Evolutionary conservation across 192 early-diverging fungal genomes (phyloP), one percentile per base, ranked within the genome.

Genomic region (Mortierella alpina): DNA sequence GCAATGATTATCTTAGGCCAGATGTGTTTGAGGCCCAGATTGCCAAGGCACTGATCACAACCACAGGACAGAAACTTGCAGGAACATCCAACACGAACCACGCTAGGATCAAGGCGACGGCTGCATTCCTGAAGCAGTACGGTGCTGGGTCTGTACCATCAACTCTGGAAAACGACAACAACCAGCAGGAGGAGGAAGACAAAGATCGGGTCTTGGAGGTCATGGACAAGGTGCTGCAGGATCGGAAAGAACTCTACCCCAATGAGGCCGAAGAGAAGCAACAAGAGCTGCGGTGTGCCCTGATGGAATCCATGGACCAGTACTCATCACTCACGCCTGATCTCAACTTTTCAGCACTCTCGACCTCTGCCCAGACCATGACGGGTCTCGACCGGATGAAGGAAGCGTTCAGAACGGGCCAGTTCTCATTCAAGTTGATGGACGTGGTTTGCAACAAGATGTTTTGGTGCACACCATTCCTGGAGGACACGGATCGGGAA

Each of bases 401-500:
- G 31, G 83, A 75, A 6, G 66, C 72, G 0, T 71, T 73, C 48
- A 63, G 63, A n/a, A 20, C 63, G 11, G 82, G 82, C 0, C 70
- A 72, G 20, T 63, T 75, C 40, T 86, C 83, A 48, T 75, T 78
- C 71, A 82, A 86, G 51, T 66, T 85, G 18, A 68, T 86, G 74
- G 85, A 88, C 70, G 73, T 84, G 13, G 56, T 83, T 8, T 63
- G 55, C 2, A 83, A 57, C 41, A 45, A 59, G 22, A 80, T 68
- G 59, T 86, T 86, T 58, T 88, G 87, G 87, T 79, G 79, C 31
- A 70, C 68, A n/a, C 68, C 84, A 4, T 85, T 86, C 63, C 41
- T 88, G 47, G 87, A 88, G 62, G 87, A 88, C 49, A 63, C 71
- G 15, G 72, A 82, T 50, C 67, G 73, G 31, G 82, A 79, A 61